These are phyloP conservation scores for Beta macrorhiza DNA, from an alignment of 179 eudicot species.

Conservation along the genomic window DNA sequence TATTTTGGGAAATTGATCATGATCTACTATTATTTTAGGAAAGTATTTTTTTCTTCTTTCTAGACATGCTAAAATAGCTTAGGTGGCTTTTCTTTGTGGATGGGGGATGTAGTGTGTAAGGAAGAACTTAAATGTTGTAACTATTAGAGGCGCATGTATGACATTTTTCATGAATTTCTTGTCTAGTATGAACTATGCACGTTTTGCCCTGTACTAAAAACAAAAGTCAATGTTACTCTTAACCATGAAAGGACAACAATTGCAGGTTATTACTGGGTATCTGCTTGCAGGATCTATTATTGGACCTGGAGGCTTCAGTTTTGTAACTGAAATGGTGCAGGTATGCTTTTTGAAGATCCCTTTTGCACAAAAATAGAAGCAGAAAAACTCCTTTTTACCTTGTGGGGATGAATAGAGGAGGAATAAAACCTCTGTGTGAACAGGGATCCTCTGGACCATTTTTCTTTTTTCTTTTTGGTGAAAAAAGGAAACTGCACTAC, in stretches of 20 bases:
- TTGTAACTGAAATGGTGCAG: slow-evolving; percentile 93
- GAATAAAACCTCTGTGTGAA: neutral
- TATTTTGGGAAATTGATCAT: neutral
- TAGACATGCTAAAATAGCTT: neutral
- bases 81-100: neutral
- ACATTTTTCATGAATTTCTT: neutral
- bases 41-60: neutral
- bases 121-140: neutral
- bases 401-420: too few relatives aligned
- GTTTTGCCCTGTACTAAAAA: neutral
- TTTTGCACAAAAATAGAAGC: neutral
- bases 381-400: too few relatives aligned
- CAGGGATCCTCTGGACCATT: neutral
- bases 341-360: slow-evolving; percentile 37
- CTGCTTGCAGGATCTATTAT: slow-evolving; percentile 83
- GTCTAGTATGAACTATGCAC: neutral
- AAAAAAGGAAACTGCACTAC: too few relatives aligned
- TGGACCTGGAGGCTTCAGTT: slow-evolving; percentile 85
- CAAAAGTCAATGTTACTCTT: neutral
- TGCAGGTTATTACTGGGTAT: slow-evolving; percentile 89
- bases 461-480: too few relatives aligned
- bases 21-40: neutral
- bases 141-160: neutral
- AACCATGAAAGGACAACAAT: neutral
- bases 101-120: neutral